A percentile compares a stretch with the other conserved stretches of the same genome.
Evolutionary conservation across 2,329 filamentous ascomycete species (phyloP).

Genomic region (Epichloe baconii): DNA sequence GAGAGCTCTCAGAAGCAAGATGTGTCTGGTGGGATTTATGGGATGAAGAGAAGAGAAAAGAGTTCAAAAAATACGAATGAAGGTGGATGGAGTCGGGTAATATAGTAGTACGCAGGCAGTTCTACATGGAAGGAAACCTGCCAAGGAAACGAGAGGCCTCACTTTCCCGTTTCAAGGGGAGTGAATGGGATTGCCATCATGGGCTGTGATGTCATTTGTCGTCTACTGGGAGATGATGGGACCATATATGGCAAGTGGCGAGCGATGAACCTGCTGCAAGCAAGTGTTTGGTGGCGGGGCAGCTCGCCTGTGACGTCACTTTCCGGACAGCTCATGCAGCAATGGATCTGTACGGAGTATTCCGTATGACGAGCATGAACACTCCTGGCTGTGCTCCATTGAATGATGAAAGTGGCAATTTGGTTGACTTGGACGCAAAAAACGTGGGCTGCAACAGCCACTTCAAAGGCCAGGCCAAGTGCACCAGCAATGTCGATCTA

Average conservation of each 20-base stretch:
- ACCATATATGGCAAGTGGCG: background rate
- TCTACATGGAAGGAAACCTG: background rate
- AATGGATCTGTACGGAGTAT: background rate
- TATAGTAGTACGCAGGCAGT: background rate
- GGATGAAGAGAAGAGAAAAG: background rate
- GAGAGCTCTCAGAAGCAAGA: background rate
- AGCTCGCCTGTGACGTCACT: conserved; percentile 5
- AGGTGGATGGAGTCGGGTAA: background rate
- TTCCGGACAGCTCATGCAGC: background rate
- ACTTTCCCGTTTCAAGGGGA: background rate
- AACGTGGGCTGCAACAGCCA: too few species aligned
- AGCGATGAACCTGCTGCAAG: background rate
- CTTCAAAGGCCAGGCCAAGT: too few species aligned
- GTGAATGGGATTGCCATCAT: background rate
- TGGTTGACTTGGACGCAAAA: too few species aligned
- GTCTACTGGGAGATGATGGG: background rate
- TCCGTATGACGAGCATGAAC: background rate
- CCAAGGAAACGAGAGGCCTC: background rate
- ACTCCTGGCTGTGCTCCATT: too few species aligned
- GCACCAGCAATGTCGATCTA: too few species aligned
- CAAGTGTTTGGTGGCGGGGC: background rate
- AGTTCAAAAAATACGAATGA: background rate
- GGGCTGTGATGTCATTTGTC: conserved; percentile 5
- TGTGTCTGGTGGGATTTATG: background rate
- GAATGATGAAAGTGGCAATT: too few species aligned